Base-by-base conservation (phyloP, 1,139 yeast genomes). In the Hyphopichia fennica region DNA sequence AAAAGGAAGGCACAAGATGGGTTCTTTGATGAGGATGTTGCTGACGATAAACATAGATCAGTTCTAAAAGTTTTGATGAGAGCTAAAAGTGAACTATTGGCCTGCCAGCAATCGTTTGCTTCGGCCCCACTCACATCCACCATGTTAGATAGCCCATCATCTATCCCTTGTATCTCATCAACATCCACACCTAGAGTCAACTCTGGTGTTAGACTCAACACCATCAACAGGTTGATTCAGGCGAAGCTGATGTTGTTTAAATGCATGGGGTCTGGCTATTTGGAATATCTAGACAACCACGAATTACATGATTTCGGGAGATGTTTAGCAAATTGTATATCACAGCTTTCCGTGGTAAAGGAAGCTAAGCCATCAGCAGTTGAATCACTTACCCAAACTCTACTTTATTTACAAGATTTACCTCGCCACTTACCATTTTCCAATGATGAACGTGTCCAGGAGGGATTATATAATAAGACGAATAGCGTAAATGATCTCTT, bases 381-480 rank as follows among this genome's bases (percentile, higher is more conserved):
- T 8, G 39, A 50, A 52, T 13, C 49, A 64, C 16, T 49, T 67
- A 25, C 46, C 45, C 25, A 63, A 62, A 7, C 22, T 10, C 50
- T 70, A 19, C 64, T 58, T 38, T 58, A 57, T 40, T 48, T 67
- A 22, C 70, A 65, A 41, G 79, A 76, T 34, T 48, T 60, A 29
- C 54, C 67, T 20, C 62, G 67, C 44, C 48, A 54, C 19, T 49
- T 58, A 5, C 69, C 75, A 2, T 60, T 71, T 39, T 39, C 45
- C 6, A 65, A 65, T 43, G 78, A 74, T 34, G 57, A 47, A 39
- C 31, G 40, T 7, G 34, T 55, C 42, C 18, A 15, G 20, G 13
- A 25, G 13, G 4, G 13, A 5, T 7, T 25, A 25, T 25, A 7
- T n/a, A n/a, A n/a, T n/a, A n/a, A n/a, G n/a, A n/a, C n/a, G n/a